Base-by-base conservation (phyloP, 2,329 filamentous ascomycete species). In the Colletotrichum karsti region DNA sequence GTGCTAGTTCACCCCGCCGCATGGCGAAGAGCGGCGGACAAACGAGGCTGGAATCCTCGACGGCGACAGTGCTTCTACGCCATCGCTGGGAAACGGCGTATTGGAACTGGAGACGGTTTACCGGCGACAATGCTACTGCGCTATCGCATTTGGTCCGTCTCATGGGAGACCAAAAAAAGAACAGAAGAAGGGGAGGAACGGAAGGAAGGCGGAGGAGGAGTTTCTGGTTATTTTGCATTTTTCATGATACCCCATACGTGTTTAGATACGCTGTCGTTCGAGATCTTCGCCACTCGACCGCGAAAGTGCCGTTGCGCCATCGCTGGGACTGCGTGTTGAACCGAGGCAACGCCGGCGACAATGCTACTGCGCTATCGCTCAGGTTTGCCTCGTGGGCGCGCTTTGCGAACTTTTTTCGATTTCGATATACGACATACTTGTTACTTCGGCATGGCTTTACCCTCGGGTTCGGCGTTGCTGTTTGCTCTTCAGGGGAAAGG, bases 241-340 rank as follows among this genome's bases (percentile, higher is more conserved):
- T 74, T 71, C 68, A 78, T 79, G 80, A 82, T 82, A 82, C 80
- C 79, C 80, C 81, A 81, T 81, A 72, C 73, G 79, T 78, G 80
- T 82, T 82, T 81, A 77, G 75, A 80, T 79, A 75, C 79, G 80
- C 78, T 78, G 79, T 82, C 80, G 75, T 74, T 78, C 80, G 80
- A 82, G 79, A 74, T 73, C 46, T 67, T 72, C 66, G 46, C 65
- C 72, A 74, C 81, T 86, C 83, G 84, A 83, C 83, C 81, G 83
- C 81, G 83, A 86, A 76, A 86, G 84, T 85, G 84, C 84, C 84
- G 70, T 77, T 85, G 85, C 84, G 84, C 84, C 84, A 86, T 86
- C 80, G 82, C 82, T 83, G 83, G 81, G 84, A 85, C 83, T 83
- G 83, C 79, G 83, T 82, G 79, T 84, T 81, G 77, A 78, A 84